Conservation (phyloP, 1,284 basidiomycete species). For the Apiotrichum sp. region DNA sequence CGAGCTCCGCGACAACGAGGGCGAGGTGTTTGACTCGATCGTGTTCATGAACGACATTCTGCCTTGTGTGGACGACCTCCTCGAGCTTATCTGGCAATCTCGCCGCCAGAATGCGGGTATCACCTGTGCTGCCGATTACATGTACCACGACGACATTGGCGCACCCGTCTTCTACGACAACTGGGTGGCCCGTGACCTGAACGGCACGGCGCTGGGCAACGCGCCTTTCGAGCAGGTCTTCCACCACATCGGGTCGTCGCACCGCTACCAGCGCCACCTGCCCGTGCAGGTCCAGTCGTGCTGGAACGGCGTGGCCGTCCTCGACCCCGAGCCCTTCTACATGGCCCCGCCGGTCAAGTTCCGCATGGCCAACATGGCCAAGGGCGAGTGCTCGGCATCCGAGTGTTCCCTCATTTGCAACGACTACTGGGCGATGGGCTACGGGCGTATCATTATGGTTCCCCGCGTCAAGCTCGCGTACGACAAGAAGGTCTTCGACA, state of each 20-base stretch:
- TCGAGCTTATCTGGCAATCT: slow-evolving; percentile 92
- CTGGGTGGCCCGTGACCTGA: slow-evolving; percentile 95
- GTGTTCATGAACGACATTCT: slow-evolving; percentile 98
- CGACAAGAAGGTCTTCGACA: slow-evolving; percentile 85
- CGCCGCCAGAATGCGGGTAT: slow-evolving; percentile 88
- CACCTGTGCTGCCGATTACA: slow-evolving; percentile 93
- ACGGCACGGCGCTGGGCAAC: slow-evolving; percentile 92
- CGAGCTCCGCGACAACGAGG: slow-evolving; percentile 79
- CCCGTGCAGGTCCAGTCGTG: slow-evolving; percentile 92
- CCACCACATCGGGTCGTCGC: slow-evolving; percentile 66
- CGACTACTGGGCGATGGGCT: slow-evolving; percentile 83
- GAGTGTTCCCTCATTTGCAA: slow-evolving; percentile 92
- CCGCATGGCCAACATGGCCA: slow-evolving; percentile 74
- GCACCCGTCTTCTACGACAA: slow-evolving; percentile 95
- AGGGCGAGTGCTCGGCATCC: slow-evolving; percentile 83
- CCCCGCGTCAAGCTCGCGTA: slow-evolving; percentile 91
- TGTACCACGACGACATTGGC: slow-evolving; percentile 90
- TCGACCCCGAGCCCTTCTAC: slow-evolving; percentile 91
- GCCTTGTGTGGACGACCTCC: slow-evolving; percentile 87
- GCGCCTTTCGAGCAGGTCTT: slow-evolving; percentile 90
- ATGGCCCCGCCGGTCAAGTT: slow-evolving; percentile 78
- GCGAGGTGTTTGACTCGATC: slow-evolving; percentile 88
- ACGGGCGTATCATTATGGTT: slow-evolving; percentile 92
- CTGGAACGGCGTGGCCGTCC: slow-evolving; percentile 91
- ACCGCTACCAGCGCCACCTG: slow-evolving; percentile 79